phyloP scores from a whole-genome alignment of 331 rosid genomes.

The Quercus phellos region DNA sequence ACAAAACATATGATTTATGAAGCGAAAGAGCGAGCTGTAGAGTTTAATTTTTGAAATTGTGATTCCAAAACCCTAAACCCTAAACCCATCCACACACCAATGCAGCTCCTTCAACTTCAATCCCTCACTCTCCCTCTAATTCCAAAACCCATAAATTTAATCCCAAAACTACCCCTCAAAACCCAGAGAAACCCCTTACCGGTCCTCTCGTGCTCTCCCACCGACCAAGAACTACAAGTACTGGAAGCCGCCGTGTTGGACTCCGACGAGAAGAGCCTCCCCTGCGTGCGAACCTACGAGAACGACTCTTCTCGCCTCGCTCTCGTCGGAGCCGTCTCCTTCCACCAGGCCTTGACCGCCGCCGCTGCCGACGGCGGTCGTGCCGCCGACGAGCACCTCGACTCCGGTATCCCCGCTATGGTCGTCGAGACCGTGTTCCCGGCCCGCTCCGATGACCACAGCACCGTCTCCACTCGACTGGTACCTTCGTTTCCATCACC shows the following conservation, averaged over 20 bases:
- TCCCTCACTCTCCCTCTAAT: constrained; percentile 19
- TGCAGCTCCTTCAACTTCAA: constrained; percentile 40
- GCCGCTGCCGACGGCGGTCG: constrained; percentile 90
- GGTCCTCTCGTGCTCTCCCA: constrained; percentile 41
- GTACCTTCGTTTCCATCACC: constrained; percentile 36
- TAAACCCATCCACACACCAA: constrained; percentile 1
- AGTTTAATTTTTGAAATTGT: too few species aligned
- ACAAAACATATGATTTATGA: too few species aligned
- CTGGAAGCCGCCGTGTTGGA: constrained; percentile 66
- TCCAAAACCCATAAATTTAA: background rate
- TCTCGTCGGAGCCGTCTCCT: constrained; percentile 72
- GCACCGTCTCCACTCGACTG: constrained; percentile 85
- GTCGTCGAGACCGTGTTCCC: constrained; percentile 85
- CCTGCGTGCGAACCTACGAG: constrained; percentile 76
- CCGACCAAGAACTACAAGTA: constrained; percentile 60
- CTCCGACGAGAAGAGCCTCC: constrained; percentile 56
- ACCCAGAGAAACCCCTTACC: constrained; percentile 21
- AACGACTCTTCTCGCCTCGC: constrained; percentile 60
- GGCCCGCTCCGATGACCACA: constrained; percentile 45
- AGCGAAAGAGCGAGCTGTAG: too few species aligned
- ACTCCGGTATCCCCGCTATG: constrained; percentile 64
- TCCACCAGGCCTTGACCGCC: constrained; percentile 75
- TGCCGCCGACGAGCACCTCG: constrained; percentile 70
- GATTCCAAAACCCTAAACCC: background rate
- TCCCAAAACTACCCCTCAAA: constrained; percentile 13